phyloP scores from a whole-genome alignment of 1,284 basidiomycete species.

The Irpex lacteus region DNA sequence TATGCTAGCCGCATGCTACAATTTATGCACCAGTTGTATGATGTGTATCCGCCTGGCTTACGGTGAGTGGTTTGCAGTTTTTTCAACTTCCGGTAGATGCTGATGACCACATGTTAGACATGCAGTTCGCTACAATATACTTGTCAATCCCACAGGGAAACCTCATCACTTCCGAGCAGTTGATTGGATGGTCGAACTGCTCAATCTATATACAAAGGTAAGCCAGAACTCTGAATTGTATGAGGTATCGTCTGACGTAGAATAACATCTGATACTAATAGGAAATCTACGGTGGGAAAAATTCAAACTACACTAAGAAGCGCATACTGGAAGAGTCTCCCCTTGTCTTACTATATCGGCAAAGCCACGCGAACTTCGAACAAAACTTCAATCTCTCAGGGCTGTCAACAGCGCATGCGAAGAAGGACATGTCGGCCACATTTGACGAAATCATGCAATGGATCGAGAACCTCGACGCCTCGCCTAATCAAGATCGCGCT shows the following conservation, averaged over 20 bases:
- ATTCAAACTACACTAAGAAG: constrained; percentile 27
- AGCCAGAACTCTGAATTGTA: too few relatives aligned
- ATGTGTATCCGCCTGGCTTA: too few relatives aligned
- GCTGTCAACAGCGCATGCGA: constrained; percentile 23
- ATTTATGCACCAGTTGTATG: constrained; percentile 16
- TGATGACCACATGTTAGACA: too few relatives aligned
- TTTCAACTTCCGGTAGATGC: too few relatives aligned
- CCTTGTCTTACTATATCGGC: constrained; percentile 29
- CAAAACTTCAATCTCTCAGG: constrained; percentile 26
- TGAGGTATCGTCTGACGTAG: too few relatives aligned
- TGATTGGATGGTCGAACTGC: constrained; percentile 30
- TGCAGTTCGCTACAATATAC: constrained; percentile 28
- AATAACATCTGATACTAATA: too few relatives aligned
- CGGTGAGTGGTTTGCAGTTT: not conserved
- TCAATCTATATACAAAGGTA: constrained; percentile 32
- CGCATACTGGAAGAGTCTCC: constrained; percentile 31
- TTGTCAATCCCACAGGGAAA: constrained; percentile 27
- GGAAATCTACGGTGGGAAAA: constrained; percentile 4
- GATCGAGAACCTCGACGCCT: constrained; percentile 18
- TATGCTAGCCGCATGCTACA: constrained; percentile 26
- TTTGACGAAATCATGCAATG: constrained; percentile 21
- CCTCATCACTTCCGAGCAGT: constrained; percentile 22
- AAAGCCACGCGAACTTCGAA: constrained; percentile 22
- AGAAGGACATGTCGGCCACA: constrained; percentile 28
- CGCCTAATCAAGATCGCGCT: constrained; percentile 15